Evolutionary conservation across 202 grass and related monocot genomes (phyloP).

Genomic region (Eragrostis tef): DNA sequence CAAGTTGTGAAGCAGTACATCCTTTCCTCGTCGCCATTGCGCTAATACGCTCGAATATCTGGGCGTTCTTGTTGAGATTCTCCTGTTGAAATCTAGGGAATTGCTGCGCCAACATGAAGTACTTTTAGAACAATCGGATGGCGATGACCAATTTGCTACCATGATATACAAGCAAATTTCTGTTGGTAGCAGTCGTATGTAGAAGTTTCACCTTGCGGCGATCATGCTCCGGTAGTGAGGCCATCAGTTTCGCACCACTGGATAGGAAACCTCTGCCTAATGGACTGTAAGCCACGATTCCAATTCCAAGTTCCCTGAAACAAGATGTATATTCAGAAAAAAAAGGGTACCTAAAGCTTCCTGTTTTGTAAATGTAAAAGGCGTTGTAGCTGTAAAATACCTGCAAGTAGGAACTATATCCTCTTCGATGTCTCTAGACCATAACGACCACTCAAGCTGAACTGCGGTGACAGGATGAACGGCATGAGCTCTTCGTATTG

Average conservation of each 20-base stretch:
- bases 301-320: constrained; percentile 62
- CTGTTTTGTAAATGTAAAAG: not conserved
- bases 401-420: constrained; percentile 77
- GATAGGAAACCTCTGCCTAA: constrained; percentile 61
- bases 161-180: not conserved
- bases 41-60: constrained; percentile 55
- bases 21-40: constrained; percentile 57
- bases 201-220: constrained; percentile 48
- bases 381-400: not conserved
- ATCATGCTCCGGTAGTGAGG: constrained; percentile 44
- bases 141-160: not conserved
- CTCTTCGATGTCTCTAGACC: constrained; percentile 73
- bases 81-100: constrained; percentile 55
- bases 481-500: constrained; percentile 72
- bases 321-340: not conserved
- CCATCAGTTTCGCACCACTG: constrained; percentile 49
- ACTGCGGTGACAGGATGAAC: constrained; percentile 77
- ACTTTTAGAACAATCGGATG: not conserved
- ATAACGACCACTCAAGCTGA: constrained; percentile 82
- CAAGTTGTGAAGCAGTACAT: constrained; percentile 55
- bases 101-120: constrained; percentile 17
- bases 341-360: not conserved
- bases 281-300: constrained; percentile 63
- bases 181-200: not conserved
- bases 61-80: constrained; percentile 58